These are phyloP conservation scores for Boletellus deceptivus DNA, from an alignment of 1,284 basidiomycete species.

Conservation along the genomic window DNA sequence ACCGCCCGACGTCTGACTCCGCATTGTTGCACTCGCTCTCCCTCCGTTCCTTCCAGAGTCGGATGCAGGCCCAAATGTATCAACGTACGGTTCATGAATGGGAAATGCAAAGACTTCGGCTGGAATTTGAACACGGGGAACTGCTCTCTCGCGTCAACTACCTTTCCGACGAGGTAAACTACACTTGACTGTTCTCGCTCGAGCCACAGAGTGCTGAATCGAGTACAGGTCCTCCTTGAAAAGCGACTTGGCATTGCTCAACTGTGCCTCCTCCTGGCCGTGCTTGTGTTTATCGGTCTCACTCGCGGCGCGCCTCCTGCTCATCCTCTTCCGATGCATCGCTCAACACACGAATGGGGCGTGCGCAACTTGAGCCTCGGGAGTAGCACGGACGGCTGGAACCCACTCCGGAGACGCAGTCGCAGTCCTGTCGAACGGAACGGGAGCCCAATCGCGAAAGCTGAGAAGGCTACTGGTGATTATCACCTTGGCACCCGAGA, in stretches of 20 bases:
- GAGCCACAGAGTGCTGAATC: constrained; percentile 1
- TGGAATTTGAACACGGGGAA: constrained; percentile 69
- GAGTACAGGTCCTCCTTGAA: constrained; percentile 68
- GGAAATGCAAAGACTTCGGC: constrained; percentile 63
- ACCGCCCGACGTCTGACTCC: too few species aligned
- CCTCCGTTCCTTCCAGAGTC: constrained; percentile 43
- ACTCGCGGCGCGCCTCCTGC: constrained; percentile 58
- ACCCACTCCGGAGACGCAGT: constrained; percentile 36
- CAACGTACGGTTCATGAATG: constrained; percentile 67
- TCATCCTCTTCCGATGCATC: constrained; percentile 15
- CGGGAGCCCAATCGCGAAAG: constrained; percentile 1
- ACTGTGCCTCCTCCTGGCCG: constrained; percentile 71
- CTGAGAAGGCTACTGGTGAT: constrained; percentile 16
- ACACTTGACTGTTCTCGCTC: neutral
- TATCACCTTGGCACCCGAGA: constrained; percentile 3
- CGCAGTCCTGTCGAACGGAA: constrained; percentile 31
- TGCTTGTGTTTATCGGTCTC: constrained; percentile 80
- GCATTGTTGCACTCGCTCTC: neutral
- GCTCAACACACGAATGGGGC: constrained; percentile 51
- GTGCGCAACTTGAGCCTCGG: constrained; percentile 54
- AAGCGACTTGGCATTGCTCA: constrained; percentile 84
- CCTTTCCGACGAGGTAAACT: constrained; percentile 70
- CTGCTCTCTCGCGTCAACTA: constrained; percentile 65
- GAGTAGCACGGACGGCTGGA: constrained; percentile 30
- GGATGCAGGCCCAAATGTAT: constrained; percentile 63